Conservation (phyloP, 495 filamentous ascomycete genomes). For the Lindgomyces ingoldianus region DNA sequence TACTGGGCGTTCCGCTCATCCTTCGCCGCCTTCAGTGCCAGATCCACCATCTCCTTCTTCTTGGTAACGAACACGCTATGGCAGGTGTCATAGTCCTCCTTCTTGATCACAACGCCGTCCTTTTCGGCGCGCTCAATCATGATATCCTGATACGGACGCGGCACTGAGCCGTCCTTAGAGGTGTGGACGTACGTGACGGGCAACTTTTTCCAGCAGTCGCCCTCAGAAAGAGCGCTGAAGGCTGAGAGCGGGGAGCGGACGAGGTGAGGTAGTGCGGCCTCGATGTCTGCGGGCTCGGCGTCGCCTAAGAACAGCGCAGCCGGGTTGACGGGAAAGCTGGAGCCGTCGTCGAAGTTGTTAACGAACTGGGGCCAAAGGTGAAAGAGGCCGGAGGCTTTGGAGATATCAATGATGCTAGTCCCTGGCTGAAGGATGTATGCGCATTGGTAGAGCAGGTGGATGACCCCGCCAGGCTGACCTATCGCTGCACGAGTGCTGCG, state of each 20-base stretch:
- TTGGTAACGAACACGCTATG: conserved; percentile 10
- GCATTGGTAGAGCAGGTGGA: conserved; percentile 48
- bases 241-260: conserved; percentile 11
- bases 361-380: conserved; percentile 35
- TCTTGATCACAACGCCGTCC: neutral
- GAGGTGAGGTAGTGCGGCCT: conserved; percentile 31
- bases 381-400: conserved; percentile 36
- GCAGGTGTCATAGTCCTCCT: conserved; percentile 6
- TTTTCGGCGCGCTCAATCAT: conserved; percentile 12
- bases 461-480: conserved; percentile 45
- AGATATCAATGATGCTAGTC: conserved; percentile 27
- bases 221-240: neutral
- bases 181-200: conserved; percentile 14
- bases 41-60: conserved; percentile 7
- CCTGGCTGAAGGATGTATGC: conserved; percentile 44
- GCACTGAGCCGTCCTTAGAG: conserved; percentile 1
- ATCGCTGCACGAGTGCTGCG: conserved; percentile 32
- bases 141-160: conserved; percentile 3
- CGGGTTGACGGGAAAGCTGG: conserved; percentile 37
- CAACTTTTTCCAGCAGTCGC: conserved; percentile 18
- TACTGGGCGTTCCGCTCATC: conserved; percentile 4
- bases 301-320: conserved; percentile 39
- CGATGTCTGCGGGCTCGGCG: conserved; percentile 22
- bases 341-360: conserved; percentile 28
- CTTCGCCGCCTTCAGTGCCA: neutral